Conservation (phyloP, 257 asterid genomes). For the Lantana camara region DNA sequence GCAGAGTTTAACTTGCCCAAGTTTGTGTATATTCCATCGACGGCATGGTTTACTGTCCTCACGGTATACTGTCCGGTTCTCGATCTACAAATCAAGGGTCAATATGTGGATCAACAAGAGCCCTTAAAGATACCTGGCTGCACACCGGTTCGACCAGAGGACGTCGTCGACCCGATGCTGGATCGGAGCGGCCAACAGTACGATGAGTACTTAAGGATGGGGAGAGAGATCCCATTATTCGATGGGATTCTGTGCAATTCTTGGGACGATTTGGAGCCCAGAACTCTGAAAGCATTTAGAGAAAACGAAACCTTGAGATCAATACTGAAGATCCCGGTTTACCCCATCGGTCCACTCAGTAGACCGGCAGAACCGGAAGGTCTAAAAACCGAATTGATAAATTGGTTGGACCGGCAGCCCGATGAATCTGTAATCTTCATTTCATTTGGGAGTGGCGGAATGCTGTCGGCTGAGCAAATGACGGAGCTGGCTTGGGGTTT, state of each 20-base stretch:
- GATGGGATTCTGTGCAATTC: constrained; percentile 76
- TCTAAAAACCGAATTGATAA: not conserved
- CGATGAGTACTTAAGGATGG: constrained; percentile 34
- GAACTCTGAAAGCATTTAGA: constrained; percentile 46
- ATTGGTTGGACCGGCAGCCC: constrained; percentile 65
- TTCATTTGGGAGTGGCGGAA: constrained; percentile 78
- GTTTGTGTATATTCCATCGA: constrained; percentile 45
- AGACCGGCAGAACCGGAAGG: constrained; percentile 33
- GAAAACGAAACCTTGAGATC: constrained; percentile 35
- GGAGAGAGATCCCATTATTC: constrained; percentile 17
- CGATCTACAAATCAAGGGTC: constrained; percentile 46
- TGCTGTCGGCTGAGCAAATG: constrained; percentile 42
- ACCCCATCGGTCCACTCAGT: constrained; percentile 61
- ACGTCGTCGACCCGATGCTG: constrained; percentile 64
- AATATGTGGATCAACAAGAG: constrained; percentile 44
- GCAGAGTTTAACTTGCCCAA: constrained; percentile 52
- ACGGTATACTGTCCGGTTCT: constrained; percentile 52
- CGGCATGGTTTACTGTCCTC: constrained; percentile 60
- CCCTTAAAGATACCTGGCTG: constrained; percentile 64
- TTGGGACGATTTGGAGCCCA: constrained; percentile 58
- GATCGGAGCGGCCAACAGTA: constrained; percentile 59
- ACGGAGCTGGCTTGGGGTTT: constrained; percentile 68
- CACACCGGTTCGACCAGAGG: constrained; percentile 64
- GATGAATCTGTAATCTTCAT: constrained; percentile 54
- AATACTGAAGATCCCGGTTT: constrained; percentile 44